phyloP scores from a whole-genome alignment of 345 rosid genomes.

The Syzygium oleosum region DNA sequence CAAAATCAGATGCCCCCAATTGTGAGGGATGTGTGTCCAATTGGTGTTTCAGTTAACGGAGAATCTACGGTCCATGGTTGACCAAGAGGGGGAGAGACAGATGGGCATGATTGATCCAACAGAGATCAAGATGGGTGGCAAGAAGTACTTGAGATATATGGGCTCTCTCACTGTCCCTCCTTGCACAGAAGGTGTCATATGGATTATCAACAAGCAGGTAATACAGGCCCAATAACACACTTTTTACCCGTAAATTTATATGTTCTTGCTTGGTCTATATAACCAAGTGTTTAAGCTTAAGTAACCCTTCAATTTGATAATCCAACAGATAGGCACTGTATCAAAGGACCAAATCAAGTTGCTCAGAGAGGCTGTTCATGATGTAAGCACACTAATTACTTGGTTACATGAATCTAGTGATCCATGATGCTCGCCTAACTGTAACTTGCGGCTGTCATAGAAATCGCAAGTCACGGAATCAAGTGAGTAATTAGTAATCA shows the following conservation, averaged over 20 bases:
- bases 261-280: not conserved
- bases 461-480: not conserved
- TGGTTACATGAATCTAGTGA: not conserved
- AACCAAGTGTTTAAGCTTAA: not conserved
- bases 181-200: conserved; percentile 63
- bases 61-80: conserved; percentile 7
- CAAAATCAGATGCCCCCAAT: not conserved
- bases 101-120: conserved; percentile 52
- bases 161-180: conserved; percentile 87
- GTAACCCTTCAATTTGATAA: not conserved
- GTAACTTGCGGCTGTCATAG: not conserved
- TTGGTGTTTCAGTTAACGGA: conserved; percentile 11
- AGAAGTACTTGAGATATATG: conserved; percentile 38
- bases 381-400: conserved; percentile 21
- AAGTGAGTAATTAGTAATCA: not conserved
- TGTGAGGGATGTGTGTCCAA: not conserved
- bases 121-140: conserved; percentile 33
- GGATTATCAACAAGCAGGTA: conserved; percentile 54
- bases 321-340: conserved; percentile 24
- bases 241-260: not conserved
- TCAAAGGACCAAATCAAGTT: conserved; percentile 30
- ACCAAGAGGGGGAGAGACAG: conserved; percentile 7
- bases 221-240: not conserved
- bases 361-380: conserved; percentile 33
- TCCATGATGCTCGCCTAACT: not conserved